Percentiles rank a stretch among this genome's conserved stretches.
phyloP scores from a whole-genome alignment of 306 rosid species.

The Lotus japonicus region DNA sequence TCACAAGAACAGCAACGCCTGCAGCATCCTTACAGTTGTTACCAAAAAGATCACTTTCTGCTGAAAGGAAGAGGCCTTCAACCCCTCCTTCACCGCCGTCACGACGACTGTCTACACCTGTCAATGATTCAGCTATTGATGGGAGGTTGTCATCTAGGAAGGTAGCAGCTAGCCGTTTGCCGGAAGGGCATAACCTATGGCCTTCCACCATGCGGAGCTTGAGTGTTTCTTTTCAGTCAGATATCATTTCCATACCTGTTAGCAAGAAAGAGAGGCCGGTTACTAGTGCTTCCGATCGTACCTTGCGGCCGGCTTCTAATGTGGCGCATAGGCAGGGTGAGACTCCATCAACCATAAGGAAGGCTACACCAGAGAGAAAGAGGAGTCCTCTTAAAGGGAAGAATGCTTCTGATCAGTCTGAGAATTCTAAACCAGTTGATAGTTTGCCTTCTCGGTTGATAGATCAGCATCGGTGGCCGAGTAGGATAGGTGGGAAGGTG shows the following conservation, averaged over 20 bases:
- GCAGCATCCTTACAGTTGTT: constrained; percentile 38
- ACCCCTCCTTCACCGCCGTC: constrained; percentile 76
- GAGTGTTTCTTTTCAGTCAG: constrained; percentile 87
- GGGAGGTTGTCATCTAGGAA: constrained; percentile 31
- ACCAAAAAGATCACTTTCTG: constrained; percentile 57
- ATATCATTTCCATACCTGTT: constrained; percentile 66
- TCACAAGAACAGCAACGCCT: constrained; percentile 36
- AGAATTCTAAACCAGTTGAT: constrained; percentile 76
- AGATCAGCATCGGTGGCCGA: constrained; percentile 83
- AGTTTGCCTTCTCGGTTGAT: constrained; percentile 46
- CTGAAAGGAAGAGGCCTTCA: constrained; percentile 67
- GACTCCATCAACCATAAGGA: constrained; percentile 30
- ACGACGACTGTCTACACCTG: constrained; percentile 52
- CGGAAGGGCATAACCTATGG: constrained; percentile 77
- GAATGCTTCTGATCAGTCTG: constrained; percentile 54
- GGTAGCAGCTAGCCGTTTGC: constrained; percentile 31
- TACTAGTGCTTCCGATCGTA: constrained; percentile 49
- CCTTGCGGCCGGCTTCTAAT: constrained; percentile 70
- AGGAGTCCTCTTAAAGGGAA: constrained; percentile 71
- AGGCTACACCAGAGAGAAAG: constrained; percentile 74
- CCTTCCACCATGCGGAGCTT: constrained; percentile 92
- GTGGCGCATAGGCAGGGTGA: constrained; percentile 55
- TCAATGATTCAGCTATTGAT: constrained; percentile 52
- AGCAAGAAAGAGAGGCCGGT: constrained; percentile 73
- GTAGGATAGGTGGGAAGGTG: constrained; percentile 55